A percentile compares a stretch with the other conserved stretches of the same genome.
phyloP scores from a whole-genome alignment of 1,139 yeast species.

The Pichia sp. region DNA sequence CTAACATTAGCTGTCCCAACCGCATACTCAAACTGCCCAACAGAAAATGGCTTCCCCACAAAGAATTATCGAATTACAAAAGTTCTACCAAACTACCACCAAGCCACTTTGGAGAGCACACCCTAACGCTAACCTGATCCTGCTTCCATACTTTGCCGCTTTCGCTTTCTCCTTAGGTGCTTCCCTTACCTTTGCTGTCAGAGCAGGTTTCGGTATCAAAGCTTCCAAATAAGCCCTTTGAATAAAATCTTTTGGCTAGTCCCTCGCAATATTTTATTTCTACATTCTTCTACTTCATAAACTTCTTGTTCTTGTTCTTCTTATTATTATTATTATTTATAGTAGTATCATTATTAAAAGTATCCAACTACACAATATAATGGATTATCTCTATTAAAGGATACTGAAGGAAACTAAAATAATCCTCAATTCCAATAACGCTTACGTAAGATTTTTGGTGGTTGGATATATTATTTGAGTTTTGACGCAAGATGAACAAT shows the following conservation, averaged over 20 bases:
- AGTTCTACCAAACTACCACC: slow-evolving; percentile 64
- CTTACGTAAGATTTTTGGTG: too few relatives aligned
- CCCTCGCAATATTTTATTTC: neutral
- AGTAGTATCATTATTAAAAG: neutral
- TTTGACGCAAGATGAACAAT: too few relatives aligned
- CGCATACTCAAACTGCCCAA: too few relatives aligned
- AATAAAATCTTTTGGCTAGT: neutral
- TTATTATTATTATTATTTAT: neutral
- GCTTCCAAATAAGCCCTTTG: slow-evolving; percentile 32
- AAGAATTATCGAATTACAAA: slow-evolving; percentile 68
- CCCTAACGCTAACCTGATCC: slow-evolving; percentile 72
- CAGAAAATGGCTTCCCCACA: slow-evolving; percentile 34
- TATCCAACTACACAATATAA: neutral
- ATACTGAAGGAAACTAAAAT: too few relatives aligned
- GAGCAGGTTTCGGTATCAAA: slow-evolving; percentile 72
- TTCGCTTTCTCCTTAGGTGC: slow-evolving; percentile 69
- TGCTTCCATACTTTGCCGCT: slow-evolving; percentile 87
- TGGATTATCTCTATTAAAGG: neutral
- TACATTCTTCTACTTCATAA: neutral
- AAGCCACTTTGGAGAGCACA: slow-evolving; percentile 72
- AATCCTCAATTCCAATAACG: too few relatives aligned
- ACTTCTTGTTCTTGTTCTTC: neutral
- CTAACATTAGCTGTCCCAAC: neutral
- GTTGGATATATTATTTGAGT: too few relatives aligned
- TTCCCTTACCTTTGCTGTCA: slow-evolving; percentile 72